Evolutionary conservation across 495 filamentous ascomycete species (phyloP), one percentile per base, ranked within the genome.

Genomic region (Talaromyces proteolyticus): DNA sequence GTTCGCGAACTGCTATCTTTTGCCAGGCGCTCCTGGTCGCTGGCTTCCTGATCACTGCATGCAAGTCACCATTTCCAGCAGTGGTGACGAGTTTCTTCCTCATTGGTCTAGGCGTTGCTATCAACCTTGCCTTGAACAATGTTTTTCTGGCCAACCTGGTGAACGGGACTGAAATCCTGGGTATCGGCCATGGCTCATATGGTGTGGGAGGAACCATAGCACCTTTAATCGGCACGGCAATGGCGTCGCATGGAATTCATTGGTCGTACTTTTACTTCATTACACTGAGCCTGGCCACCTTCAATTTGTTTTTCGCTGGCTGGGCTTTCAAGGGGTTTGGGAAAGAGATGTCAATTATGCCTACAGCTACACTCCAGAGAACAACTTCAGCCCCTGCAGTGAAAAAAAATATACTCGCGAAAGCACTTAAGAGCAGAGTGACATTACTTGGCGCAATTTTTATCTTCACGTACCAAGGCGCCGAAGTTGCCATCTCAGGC

Each of bases 401-500:
- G 57, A 70, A 20, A 16, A 49, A 41, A 21, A 49, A 40, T 14
- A 44, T 70, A 25, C 59, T 80, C 12, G 69, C 69, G 36, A 58
- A 64, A 48, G 70, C 74, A 18, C 63, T 88, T 23, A 75, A 75
- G 49, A 79, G 79, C 47, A 73, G 70, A 45, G 74, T 79, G 11
- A 87, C 88, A 3, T 53, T 91, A 3, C 68, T 90, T 0, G 85
- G 84, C 6, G 82, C 87, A 0, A 56, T 88, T 1, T 90, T 91
- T 66, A 86, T 90, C 64, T 89, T 93, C 62, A 80, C 82, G 16
- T 91, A 91, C 62, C 87, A 90, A 60, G 87, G 86, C 24, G 86
- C 85, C 29, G 87, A 90, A 60, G 86, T 89, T 5, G 81, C 79
- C 17, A 81, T 88, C 56, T 88, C 86, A 0, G 83, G 87, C 19